Conservation (phyloP, 192 early-diverging fungal species). For the Coemansia reversa region DNA sequence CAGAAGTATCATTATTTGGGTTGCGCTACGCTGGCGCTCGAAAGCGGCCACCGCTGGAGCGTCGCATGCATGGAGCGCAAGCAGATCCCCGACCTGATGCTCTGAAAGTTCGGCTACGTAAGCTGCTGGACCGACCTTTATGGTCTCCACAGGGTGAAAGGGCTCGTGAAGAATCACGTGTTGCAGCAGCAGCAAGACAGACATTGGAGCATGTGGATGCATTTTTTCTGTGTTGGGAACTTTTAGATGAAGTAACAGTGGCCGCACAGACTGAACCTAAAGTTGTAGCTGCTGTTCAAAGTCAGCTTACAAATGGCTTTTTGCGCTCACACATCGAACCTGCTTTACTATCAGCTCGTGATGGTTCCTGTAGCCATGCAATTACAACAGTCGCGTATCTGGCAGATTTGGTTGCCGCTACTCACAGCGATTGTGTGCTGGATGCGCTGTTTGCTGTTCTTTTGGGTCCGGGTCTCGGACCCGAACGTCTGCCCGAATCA, state of each 20-base stretch:
- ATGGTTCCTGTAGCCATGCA: conserved; percentile 32
- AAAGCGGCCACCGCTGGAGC: conserved; percentile 18
- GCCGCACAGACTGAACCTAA: conserved; percentile 11
- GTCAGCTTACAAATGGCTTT: conserved; percentile 35
- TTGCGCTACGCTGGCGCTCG: conserved; percentile 22
- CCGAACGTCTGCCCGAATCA: conserved; percentile 23
- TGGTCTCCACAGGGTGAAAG: conserved; percentile 24
- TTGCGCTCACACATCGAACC: conserved; percentile 47
- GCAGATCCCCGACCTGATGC: not conserved
- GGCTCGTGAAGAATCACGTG: conserved; percentile 28
- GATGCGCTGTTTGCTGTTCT: conserved; percentile 46
- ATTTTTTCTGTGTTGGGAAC: conserved; percentile 53
- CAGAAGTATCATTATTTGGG: conserved; percentile 22
- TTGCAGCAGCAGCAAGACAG: conserved; percentile 16
- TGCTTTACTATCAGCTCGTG: conserved; percentile 21
- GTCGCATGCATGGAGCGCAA: conserved; percentile 1
- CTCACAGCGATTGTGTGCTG: conserved; percentile 33
- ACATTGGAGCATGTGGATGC: conserved; percentile 40
- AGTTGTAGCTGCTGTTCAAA: conserved; percentile 28
- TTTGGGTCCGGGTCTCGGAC: conserved; percentile 34
- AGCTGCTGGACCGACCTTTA: conserved; percentile 16
- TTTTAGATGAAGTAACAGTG: conserved; percentile 39
- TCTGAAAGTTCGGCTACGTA: conserved; percentile 15
- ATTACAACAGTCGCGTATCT: conserved; percentile 43
- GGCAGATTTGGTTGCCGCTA: conserved; percentile 36